Conservation (phyloP, 768 basidiomycete genomes). For the Amanita rubescens region DNA sequence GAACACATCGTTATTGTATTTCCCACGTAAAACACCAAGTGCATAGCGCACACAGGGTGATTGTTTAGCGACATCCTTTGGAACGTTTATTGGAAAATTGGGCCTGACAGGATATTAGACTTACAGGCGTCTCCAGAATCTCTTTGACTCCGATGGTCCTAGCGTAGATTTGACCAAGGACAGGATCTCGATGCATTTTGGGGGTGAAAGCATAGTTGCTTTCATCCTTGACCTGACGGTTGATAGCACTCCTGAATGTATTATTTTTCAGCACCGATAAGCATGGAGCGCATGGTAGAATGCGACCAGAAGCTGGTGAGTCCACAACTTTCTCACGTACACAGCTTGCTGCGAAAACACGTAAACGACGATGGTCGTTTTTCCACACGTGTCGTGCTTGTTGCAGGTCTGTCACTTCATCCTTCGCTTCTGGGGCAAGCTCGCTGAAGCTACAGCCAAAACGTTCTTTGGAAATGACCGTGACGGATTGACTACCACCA, state of each 20-base stretch:
- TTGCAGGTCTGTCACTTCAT: background rate
- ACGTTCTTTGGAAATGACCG: background rate
- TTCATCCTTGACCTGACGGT: background rate
- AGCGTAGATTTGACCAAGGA: background rate
- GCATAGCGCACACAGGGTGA: background rate
- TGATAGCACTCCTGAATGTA: background rate
- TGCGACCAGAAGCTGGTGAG: background rate
- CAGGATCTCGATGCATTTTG: background rate
- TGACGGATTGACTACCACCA: background rate
- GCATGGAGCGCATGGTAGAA: background rate
- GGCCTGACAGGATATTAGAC: background rate
- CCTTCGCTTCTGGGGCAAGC: background rate
- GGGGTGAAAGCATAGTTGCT: background rate
- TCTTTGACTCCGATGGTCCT: background rate
- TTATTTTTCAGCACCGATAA: background rate
- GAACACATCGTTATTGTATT: background rate
- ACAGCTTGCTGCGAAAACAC: background rate
- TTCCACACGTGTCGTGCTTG: background rate
- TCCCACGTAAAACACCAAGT: background rate
- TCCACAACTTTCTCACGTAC: background rate
- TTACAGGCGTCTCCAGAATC: background rate
- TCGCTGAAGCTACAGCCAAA: background rate
- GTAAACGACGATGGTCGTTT: background rate
- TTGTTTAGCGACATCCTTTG: background rate
- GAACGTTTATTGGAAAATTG: background rate